Base-by-base conservation (phyloP, 345 rosid species). In the Barbarea vulgaris region DNA sequence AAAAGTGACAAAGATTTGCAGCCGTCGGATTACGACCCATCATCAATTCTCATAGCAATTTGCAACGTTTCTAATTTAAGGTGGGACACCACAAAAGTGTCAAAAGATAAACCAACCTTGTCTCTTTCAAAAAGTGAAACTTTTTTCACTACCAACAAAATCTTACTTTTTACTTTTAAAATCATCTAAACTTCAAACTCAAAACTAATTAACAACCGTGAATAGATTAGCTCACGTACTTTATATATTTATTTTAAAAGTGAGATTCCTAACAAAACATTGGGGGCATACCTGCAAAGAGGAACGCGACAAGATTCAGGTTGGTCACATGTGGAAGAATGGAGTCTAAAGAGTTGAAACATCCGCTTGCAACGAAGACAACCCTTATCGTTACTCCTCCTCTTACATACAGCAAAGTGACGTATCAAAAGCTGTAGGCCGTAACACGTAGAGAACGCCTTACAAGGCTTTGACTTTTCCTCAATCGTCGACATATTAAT, bases 301-400 rank as follows among this genome's bases (percentile, higher is more conserved):
- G 97, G 98, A 48, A 94, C 91, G 22, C 78, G 75, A 84, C 98
- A 94, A 59, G 84, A 77, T 31, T 84, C 86, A 0, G 73, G 56
- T 15, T 82, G 88, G 64, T 90, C 90, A 18, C 98, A 94, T 3
- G 88, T 75, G 0, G 83, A 85, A 11, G 96, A 81, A 75, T 94
- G 98, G 41, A 94, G 97, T 79, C 88, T 83, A 13, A 94, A 85
- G 27, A 94, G 93, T 83, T 87, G 97, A 93, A 93, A 81, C 97
- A 94, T 83, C 73, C 96, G 66, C 79, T 86, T 89, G 76, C 98
- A 91, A 13, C 91, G 81, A 1, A 78, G 46, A 79, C 98, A 94
- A 15, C 94, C 88, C 6, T 69, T 69, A 10, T 87, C 91, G 24
- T 80, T 83, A 27, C 54, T 84, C 54, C 97, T 84, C 65, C 53